A percentile compares a stretch with the other conserved stretches of the same genome.
phyloP scores from a whole-genome alignment of 2,329 filamentous ascomycete species.

The Fusarium coffeatum region DNA sequence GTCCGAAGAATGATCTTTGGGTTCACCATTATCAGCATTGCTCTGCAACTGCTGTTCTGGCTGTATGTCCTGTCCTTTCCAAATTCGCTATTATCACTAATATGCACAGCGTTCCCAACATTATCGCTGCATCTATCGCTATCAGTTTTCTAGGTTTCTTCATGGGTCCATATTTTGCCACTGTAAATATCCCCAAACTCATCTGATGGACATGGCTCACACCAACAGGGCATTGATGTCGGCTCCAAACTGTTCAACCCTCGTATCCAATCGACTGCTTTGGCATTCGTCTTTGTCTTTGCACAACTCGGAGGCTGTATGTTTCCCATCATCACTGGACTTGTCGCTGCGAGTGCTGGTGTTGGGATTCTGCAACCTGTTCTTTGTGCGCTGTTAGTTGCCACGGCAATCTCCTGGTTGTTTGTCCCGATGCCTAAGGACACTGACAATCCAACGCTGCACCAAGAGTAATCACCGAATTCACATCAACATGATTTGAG shows the following conservation, averaged over 20 bases:
- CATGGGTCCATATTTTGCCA: conserved; percentile 68
- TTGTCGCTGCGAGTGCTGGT: conserved; percentile 59
- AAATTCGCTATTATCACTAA: conserved; percentile 1
- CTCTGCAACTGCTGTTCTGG: conserved; percentile 70
- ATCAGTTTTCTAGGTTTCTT: conserved; percentile 68
- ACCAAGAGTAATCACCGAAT: conserved; percentile 47
- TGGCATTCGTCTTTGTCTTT: conserved; percentile 66
- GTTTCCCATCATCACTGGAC: conserved; percentile 66
- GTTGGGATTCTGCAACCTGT: conserved; percentile 65
- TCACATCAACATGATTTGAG: neutral
- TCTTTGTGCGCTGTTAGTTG: conserved; percentile 59
- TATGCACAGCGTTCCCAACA: conserved; percentile 53
- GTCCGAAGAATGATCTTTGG: conserved; percentile 68
- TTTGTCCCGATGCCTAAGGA: conserved; percentile 55
- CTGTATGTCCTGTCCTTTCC: conserved; percentile 51
- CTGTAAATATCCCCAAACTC: conserved; percentile 51
- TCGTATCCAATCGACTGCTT: conserved; percentile 51
- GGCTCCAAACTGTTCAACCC: conserved; percentile 62
- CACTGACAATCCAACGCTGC: conserved; percentile 46
- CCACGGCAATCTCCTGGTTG: conserved; percentile 61
- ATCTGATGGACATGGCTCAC: neutral
- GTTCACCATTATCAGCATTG: conserved; percentile 64
- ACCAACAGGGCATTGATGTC: conserved; percentile 62
- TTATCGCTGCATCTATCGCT: conserved; percentile 63
- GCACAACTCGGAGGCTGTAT: conserved; percentile 66